Base-by-base conservation (phyloP, 208 protist genomes). In the Leishmania guyanensis region DNA sequence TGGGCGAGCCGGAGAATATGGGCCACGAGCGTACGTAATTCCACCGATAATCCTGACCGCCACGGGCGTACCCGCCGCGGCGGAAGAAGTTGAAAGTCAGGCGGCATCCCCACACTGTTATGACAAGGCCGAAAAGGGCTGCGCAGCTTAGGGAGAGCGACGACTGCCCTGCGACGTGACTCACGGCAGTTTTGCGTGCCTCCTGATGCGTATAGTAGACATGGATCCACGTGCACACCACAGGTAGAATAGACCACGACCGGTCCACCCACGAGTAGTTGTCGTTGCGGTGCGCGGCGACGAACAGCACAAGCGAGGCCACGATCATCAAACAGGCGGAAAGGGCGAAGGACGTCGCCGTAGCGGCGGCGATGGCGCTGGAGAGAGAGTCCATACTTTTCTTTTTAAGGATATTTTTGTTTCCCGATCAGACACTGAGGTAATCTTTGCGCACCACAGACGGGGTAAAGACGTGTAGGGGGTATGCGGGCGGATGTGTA, bases 251-350 rank as follows among this genome's bases (percentile, higher is more conserved):
- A 14, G 92, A 95, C 90, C 92, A 97, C 43, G 84, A 85, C 48
- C 94, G 89, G 80, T 96, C 91, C 22, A 97, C 92, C 88, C 92
- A 96, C 33, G 89, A 95, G 83, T 92, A 94, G 83, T 96, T 96
- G 75, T 87, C 71, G 80, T 93, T 79, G 64, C 88, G 74, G 66
- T 83, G 78, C 5, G 92, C 84, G 20, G 79, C 84, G 10, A 91
- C 54, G 81, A 94, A 97, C 46, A 92, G 79, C 33, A 92, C 26
- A 8, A 93, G 64, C 46, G 84, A 75, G 5, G 91, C 76, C 26
- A 76, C 78, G 14, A 91, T 26, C 91, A 95, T 93, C 10, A 95
- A 51, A 3, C 64, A 8, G 2, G 86, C 72, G 5, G 85, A 88
- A 16, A 73, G 39, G 76, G 83, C 78, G 65, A 86, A 84, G 8